A percentile compares a stretch with the other conserved stretches of the same genome.
Conservation (phyloP, 2,329 filamentous ascomycete genomes). For the Fusarium marasasianum region DNA sequence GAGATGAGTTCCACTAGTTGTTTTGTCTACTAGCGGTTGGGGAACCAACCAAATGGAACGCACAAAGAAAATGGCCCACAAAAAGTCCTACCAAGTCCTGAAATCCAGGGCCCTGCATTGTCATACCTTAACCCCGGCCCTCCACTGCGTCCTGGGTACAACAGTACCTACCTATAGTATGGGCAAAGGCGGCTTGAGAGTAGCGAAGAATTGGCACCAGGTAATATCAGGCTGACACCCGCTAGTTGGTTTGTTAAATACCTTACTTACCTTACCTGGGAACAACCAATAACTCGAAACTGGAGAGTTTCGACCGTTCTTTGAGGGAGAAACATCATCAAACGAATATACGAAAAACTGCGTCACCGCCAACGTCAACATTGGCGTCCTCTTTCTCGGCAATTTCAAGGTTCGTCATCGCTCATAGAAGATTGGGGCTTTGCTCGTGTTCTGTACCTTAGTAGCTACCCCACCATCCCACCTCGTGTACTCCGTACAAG, state of each 20-base stretch:
- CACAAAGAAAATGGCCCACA: constrained; percentile 3
- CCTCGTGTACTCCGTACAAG: not conserved
- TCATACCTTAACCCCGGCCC: not conserved
- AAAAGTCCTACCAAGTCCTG: constrained; percentile 23
- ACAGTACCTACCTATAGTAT: not conserved
- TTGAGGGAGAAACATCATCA: not conserved
- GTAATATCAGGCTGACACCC: not conserved
- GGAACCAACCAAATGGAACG: not conserved
- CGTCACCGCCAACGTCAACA: not conserved
- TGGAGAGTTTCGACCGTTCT: not conserved
- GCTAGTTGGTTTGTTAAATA: not conserved
- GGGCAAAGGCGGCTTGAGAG: not conserved
- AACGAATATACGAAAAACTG: not conserved
- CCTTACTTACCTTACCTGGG: not conserved
- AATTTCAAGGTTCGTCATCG: not conserved
- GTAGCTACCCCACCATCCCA: constrained; percentile 2
- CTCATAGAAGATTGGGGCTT: not conserved
- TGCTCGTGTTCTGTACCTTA: constrained; percentile 6
- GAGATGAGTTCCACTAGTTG: too few species aligned
- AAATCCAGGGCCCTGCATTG: constrained; percentile 2
- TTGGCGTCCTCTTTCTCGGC: not conserved
- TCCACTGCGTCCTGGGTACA: not conserved
- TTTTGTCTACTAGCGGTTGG: too few species aligned
- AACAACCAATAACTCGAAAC: not conserved
- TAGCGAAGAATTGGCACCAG: not conserved